These are phyloP conservation scores for Zelopaecilomyces penicillatus DNA, from an alignment of 2,329 filamentous ascomycete species.

Conservation along the genomic window DNA sequence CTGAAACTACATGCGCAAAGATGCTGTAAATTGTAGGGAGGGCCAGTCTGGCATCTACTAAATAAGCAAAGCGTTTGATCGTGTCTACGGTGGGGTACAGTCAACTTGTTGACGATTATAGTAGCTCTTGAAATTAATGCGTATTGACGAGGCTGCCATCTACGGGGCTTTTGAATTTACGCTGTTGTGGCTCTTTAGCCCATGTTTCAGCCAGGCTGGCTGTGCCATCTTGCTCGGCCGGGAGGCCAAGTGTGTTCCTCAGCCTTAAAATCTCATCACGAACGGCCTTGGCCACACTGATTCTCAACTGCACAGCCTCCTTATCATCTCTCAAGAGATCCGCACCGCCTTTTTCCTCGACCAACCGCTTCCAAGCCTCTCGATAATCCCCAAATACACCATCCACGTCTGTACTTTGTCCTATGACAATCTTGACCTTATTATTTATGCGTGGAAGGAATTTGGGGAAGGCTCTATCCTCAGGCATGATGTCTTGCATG, in stretches of 20 bases:
- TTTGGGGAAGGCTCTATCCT: slow-evolving; percentile 68
- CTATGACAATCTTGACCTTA: slow-evolving; percentile 66
- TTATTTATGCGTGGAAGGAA: slow-evolving; percentile 71
- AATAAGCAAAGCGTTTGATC: neutral
- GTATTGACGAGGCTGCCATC: slow-evolving; percentile 43
- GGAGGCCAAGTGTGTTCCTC: slow-evolving; percentile 60
- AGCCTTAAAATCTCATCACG: slow-evolving; percentile 75
- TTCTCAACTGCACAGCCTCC: slow-evolving; percentile 63
- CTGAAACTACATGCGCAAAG: too few species aligned
- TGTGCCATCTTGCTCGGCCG: slow-evolving; percentile 70
- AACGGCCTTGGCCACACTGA: slow-evolving; percentile 72
- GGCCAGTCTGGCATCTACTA: too few species aligned
- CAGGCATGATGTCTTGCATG: slow-evolving; percentile 79
- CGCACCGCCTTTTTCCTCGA: slow-evolving; percentile 37
- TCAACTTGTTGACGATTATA: neutral
- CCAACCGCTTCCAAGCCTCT: slow-evolving; percentile 62
- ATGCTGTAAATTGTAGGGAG: too few species aligned
- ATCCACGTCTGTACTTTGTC: slow-evolving; percentile 67
- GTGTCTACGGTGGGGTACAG: neutral
- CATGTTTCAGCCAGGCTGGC: slow-evolving; percentile 75
- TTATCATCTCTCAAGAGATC: slow-evolving; percentile 31
- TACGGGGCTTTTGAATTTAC: slow-evolving; percentile 44
- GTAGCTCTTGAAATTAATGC: slow-evolving; percentile 16
- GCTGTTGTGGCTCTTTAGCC: slow-evolving; percentile 43
- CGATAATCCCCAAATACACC: slow-evolving; percentile 70